Evolutionary conservation across 2,329 filamentous ascomycete species (phyloP).

Genomic region (Cyanodermella asteris): DNA sequence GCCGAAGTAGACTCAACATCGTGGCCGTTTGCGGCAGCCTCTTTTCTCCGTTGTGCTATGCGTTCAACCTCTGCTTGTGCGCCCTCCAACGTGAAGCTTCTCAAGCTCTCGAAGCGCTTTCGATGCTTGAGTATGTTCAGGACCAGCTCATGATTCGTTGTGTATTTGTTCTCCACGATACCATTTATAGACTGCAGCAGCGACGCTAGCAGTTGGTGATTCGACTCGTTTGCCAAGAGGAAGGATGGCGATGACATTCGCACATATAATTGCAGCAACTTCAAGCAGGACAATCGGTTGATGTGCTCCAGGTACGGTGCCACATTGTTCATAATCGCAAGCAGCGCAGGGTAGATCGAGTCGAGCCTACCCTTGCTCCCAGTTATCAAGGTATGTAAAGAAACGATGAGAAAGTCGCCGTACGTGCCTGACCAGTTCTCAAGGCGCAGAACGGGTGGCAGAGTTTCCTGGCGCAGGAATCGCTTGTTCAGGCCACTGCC

Average conservation of each 20-base stretch:
- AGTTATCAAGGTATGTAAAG: slow-evolving; percentile 78
- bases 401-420: slow-evolving; percentile 82
- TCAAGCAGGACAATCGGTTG: slow-evolving; percentile 52
- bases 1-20: slow-evolving; percentile 6
- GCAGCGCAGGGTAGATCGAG: slow-evolving; percentile 73
- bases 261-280: slow-evolving; percentile 66
- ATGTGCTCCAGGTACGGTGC: slow-evolving; percentile 64
- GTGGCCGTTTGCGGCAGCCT: slow-evolving; percentile 24
- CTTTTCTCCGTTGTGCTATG: slow-evolving; percentile 48
- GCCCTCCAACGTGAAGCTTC: slow-evolving; percentile 76
- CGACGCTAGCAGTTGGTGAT: slow-evolving; percentile 60
- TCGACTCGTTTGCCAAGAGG: slow-evolving; percentile 74
- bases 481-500: slow-evolving; percentile 72
- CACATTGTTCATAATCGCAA: slow-evolving; percentile 87
- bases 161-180: slow-evolving; percentile 73
- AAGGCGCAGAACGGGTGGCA: slow-evolving; percentile 64
- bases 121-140: slow-evolving; percentile 59
- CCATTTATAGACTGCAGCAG: slow-evolving; percentile 76
- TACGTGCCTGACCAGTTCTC: slow-evolving; percentile 73
- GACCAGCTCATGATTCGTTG: slow-evolving; percentile 42
- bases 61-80: slow-evolving; percentile 81
- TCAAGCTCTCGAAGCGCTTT: slow-evolving; percentile 64
- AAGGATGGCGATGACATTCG: slow-evolving; percentile 91
- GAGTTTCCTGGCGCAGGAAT: slow-evolving; percentile 72
- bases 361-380: slow-evolving; percentile 76